Base-by-base conservation (phyloP, 441 rosid genomes). In the Biscutella laevigata region DNA sequence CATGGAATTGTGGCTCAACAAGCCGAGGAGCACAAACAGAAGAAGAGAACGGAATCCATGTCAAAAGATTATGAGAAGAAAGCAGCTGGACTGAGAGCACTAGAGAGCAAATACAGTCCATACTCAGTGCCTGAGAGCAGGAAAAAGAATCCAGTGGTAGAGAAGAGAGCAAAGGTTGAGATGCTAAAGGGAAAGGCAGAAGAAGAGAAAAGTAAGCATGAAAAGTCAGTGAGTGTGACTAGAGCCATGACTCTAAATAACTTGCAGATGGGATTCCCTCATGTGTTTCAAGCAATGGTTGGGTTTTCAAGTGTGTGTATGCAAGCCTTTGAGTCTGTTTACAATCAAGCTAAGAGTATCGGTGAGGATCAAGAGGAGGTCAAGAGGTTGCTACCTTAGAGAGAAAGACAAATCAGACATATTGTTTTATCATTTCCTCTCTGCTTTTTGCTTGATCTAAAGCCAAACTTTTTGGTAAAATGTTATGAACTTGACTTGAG, bases 301-400 rank as follows among this genome's bases (percentile, higher is more conserved):
- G 96, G 96, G 35, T 84, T 91, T 55, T 91, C 98, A 9, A 87
- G 95, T 36, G 95, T 91, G 30, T 91, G 95, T 42, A 91, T 76
- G 86, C 87, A 81, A 24, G 86, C 90, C 0, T 90, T 79, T 2
- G 98, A 90, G 74, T 78, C 80, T 9, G 81, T 87, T 10, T 78
- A 77, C 78, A 83, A 71, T 60, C 80, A 77, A 71, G 88, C 79
- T 37, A 83, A 84, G 73, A 62, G 64, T 26, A 54, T 55, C 2
- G 59, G 69, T 19, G 71, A 67, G 36, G 86, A 75, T 55, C 72
- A 80, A 47, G 84, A 78, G 6, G 72, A 61, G 27, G 59, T 62
- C 30, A 61, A 62, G 64, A 61, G 56, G 40, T 50, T 61, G 56
- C 64, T 61, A 20, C 62, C 62, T 39, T 66, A 47, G 20, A 17